These are phyloP conservation scores for Irpex lacteus DNA, from an alignment of 1,284 basidiomycete species.

Conservation along the genomic window DNA sequence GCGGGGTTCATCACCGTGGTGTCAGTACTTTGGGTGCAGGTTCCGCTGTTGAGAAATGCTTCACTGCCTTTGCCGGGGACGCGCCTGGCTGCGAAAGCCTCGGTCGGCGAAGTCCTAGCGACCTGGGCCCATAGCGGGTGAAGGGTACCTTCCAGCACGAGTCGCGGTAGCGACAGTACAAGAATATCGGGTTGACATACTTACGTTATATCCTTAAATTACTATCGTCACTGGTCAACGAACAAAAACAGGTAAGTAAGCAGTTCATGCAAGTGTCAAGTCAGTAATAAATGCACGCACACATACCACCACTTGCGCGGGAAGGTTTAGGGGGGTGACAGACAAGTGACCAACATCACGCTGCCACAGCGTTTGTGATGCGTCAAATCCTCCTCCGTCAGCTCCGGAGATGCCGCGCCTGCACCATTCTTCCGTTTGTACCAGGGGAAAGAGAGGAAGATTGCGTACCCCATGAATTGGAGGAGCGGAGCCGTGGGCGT, in stretches of 20 bases:
- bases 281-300: background rate
- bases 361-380: background rate
- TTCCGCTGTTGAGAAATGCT: background rate
- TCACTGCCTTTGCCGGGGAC: background rate
- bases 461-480: background rate
- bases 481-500: background rate
- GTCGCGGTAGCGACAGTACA: no score
- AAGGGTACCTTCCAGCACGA: background rate
- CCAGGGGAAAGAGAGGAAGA: background rate
- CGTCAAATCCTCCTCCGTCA: background rate
- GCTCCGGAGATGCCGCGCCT: background rate
- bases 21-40: background rate
- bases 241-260: background rate
- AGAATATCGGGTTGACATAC: background rate
- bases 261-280: background rate
- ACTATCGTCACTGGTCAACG: background rate
- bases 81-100: background rate
- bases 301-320: constrained; percentile 1
- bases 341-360: background rate
- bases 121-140: background rate
- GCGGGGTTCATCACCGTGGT: background rate
- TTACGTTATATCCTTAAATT: background rate
- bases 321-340: background rate
- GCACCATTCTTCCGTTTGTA: background rate
- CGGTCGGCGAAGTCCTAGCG: background rate